Conservation (phyloP, 129 eudicot species). For the Pittosporum tobira region DNA sequence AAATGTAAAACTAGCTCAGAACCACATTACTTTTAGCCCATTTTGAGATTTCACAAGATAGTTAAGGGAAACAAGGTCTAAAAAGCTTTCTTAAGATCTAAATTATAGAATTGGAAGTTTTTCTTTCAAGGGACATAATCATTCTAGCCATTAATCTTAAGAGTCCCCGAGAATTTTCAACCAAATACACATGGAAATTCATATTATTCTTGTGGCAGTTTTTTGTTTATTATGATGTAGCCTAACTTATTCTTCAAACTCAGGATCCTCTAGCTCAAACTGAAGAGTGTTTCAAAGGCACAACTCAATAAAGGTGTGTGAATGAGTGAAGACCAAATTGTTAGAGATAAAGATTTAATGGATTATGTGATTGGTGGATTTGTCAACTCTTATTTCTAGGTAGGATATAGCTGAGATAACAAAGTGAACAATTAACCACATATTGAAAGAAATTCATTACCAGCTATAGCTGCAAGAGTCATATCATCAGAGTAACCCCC, state of each 20-base stretch:
- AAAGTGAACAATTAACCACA: neutral
- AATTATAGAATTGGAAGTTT: no score
- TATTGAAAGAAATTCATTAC: slow-evolving; percentile 25
- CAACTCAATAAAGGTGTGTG: neutral
- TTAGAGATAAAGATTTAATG: neutral
- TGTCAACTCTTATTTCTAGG: neutral
- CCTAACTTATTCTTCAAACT: neutral
- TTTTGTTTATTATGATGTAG: no score
- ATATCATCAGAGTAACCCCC: slow-evolving; percentile 99
- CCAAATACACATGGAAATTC: no score
- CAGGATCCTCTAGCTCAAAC: neutral
- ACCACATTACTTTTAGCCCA: no score
- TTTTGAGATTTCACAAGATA: no score
- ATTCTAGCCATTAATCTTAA: no score
- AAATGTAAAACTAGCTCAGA: no score
- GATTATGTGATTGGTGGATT: neutral
- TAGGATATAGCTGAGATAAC: neutral
- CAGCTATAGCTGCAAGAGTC: slow-evolving; percentile 99
- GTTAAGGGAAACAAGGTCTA: no score
- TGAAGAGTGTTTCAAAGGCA: neutral
- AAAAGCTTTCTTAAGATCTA: no score
- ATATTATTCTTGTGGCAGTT: no score
- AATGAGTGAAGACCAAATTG: neutral
- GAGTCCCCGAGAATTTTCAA: no score
- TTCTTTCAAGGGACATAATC: no score